Evolutionary conservation across 1,284 basidiomycete species (phyloP).

Genomic region (Mycena citricolor): DNA sequence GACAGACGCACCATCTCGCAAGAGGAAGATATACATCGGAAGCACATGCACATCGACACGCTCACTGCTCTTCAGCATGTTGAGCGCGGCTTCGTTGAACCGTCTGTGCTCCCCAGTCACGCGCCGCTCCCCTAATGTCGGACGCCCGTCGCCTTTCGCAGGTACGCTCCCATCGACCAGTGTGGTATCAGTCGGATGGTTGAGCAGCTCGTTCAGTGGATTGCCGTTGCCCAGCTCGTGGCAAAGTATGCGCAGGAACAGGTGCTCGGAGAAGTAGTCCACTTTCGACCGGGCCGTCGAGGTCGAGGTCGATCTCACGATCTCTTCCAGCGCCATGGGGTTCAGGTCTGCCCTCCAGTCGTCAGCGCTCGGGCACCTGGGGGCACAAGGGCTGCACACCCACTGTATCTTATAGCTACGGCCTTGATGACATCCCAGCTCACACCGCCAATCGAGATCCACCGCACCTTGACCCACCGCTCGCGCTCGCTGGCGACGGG

Average conservation of each 20-base stretch:
- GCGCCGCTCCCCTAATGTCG: neutral
- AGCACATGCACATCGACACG: conserved; percentile 55
- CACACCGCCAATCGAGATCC: conserved; percentile 70
- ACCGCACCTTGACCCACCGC: conserved; percentile 57
- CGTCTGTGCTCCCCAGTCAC: conserved; percentile 4
- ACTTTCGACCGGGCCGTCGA: conserved; percentile 51
- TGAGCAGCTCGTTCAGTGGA: too few species aligned
- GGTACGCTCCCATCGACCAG: neutral
- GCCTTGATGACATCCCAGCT: conserved; percentile 70
- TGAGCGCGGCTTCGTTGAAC: conserved; percentile 35
- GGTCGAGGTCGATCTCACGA: conserved; percentile 58
- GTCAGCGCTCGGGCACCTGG: neutral
- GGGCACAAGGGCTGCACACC: conserved; percentile 17
- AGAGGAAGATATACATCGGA: conserved; percentile 64
- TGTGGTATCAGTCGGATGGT: neutral
- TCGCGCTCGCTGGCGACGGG: conserved; percentile 38
- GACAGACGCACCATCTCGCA: conserved; percentile 42
- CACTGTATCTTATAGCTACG: conserved; percentile 61
- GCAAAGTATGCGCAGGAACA: conserved; percentile 63
- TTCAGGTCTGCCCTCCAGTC: conserved; percentile 52
- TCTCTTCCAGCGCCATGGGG: conserved; percentile 67
- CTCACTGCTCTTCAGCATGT: conserved; percentile 53
- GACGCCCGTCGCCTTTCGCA: neutral
- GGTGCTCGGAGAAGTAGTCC: conserved; percentile 57
- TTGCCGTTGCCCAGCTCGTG: conserved; percentile 46